phyloP scores from a whole-genome alignment of 805 yeast genomes.

The Ogataea saltuana region DNA sequence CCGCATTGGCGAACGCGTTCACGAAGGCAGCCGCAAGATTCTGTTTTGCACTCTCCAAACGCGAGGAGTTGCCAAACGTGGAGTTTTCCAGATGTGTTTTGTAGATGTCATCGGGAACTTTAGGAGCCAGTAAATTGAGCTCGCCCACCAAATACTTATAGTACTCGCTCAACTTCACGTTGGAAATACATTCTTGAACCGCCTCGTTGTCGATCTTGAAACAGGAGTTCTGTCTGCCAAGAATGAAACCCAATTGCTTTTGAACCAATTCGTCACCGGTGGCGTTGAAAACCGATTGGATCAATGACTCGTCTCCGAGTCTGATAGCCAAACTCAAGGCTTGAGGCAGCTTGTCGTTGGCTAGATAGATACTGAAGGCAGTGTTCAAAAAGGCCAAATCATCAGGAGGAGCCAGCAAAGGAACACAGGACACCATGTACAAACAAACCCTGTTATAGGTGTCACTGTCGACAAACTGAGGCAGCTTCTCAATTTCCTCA shows the following conservation, averaged over 20 bases:
- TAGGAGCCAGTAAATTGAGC: conserved; percentile 83
- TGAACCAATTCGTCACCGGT: conserved; percentile 73
- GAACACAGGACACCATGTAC: conserved; percentile 96
- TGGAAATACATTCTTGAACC: conserved; percentile 83
- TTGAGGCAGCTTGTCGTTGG: conserved; percentile 79
- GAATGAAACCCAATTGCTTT: conserved; percentile 87
- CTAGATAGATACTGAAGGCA: conserved; percentile 81
- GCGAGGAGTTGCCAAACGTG: conserved; percentile 51
- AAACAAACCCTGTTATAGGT: conserved; percentile 88
- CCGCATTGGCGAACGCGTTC: conserved; percentile 86
- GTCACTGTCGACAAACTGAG: conserved; percentile 79
- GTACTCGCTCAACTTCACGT: conserved; percentile 74
- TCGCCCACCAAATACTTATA: conserved; percentile 81
- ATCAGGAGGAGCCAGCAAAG: conserved; percentile 92
- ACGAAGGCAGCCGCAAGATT: conserved; percentile 94
- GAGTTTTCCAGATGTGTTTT: conserved; percentile 83
- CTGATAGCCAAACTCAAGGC: conserved; percentile 89
- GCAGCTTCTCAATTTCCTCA: conserved; percentile 80
- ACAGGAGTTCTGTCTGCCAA: conserved; percentile 84
- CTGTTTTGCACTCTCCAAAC: conserved; percentile 89
- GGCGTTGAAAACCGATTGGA: conserved; percentile 77
- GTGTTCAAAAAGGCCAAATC: conserved; percentile 83
- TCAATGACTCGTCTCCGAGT: conserved; percentile 77
- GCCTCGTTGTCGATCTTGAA: conserved; percentile 68
- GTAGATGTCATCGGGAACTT: conserved; percentile 92